Base-by-base conservation (phyloP, 2,329 filamentous ascomycete genomes). In the Alternaria gaisen region DNA sequence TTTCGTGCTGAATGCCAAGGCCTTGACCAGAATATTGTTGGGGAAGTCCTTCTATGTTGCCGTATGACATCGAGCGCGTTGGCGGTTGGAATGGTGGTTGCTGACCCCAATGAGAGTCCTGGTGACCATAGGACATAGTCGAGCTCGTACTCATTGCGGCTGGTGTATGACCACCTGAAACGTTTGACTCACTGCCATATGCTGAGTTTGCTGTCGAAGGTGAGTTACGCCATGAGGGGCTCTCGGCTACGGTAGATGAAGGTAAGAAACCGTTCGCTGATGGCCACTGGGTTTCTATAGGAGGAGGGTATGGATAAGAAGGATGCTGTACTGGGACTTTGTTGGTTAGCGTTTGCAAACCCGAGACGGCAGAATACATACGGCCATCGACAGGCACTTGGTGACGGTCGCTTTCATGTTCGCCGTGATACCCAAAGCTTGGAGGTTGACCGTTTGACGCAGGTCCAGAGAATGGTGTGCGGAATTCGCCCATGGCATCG, bases 61-160 rank as follows among this genome's bases (percentile, higher is more conserved):
- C 75, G 47, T 78, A 80, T 0, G 78, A 80, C 77, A 80, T 79
- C 7, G 77, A 78, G 55, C 77, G 66, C 24, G 73, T 68, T 5
- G 76, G 76, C 4, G 72, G 71, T 42, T 76, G 73, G 14, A 76
- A 72, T 14, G 65, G 57, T 28, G 69, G 66, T 53, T 73, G 68
- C 32, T 66, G 68, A 8, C 58, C 58, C 75, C 75, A 77, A 38
- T 73, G 75, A n/a, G 50, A 60, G 18, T 78, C 76, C 51, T 70
- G 71, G 43, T 72, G 73, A 28, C 65, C 73, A 41, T 76, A 76
- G 20, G 75, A 75, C 71, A 78, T 74, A 26, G 72, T 75, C n/a
- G 76, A 76, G 58, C 71, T 72, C 24, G 72, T 71, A 53, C 73
- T 76, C 71, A 78, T 75, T 20, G 77, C 72, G 28, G 72, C 71